These are phyloP conservation scores for Globisporangium yorkense DNA, from an alignment of 352 stramenopile species.

Conservation along the genomic window DNA sequence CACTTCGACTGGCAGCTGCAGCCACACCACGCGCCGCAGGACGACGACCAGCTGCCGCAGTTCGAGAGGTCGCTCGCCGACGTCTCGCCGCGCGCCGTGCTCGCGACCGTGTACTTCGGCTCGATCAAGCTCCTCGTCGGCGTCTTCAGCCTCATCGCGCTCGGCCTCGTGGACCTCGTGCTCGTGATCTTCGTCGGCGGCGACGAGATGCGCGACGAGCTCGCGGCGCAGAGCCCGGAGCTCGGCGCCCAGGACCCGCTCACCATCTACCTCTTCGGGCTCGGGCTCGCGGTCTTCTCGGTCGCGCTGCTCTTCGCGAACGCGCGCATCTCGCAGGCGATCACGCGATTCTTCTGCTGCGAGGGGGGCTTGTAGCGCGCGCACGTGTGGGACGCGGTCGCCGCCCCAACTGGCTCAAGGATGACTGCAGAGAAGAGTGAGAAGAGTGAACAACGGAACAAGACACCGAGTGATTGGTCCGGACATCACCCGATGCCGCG, in stretches of 20 bases:
- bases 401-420: background rate
- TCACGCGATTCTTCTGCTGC: constrained; percentile 60
- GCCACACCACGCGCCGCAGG: constrained; percentile 3
- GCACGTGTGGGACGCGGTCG: constrained; percentile 2
- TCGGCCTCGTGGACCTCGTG: constrained; percentile 24
- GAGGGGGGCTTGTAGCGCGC: constrained; percentile 10
- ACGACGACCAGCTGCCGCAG: constrained; percentile 16
- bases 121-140: constrained; percentile 36
- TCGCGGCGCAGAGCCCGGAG: constrained; percentile 11
- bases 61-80: constrained; percentile 33
- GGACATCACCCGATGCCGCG: constrained; percentile 4
- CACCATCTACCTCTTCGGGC: constrained; percentile 22
- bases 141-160: constrained; percentile 21
- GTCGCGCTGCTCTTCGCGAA: constrained; percentile 35
- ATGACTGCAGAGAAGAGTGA: background rate
- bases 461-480: background rate
- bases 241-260: constrained; percentile 15
- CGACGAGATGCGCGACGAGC: constrained; percentile 15
- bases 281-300: constrained; percentile 24
- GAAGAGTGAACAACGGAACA: background rate
- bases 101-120: constrained; percentile 44
- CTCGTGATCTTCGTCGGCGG: constrained; percentile 28
- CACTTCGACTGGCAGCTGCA: constrained; percentile 16
- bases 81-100: constrained; percentile 28
- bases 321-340: constrained; percentile 29